Percentiles rank a stretch among this genome's conserved stretches.
phyloP scores from a whole-genome alignment of 257 asterid species.

The Catharanthus roseus region DNA sequence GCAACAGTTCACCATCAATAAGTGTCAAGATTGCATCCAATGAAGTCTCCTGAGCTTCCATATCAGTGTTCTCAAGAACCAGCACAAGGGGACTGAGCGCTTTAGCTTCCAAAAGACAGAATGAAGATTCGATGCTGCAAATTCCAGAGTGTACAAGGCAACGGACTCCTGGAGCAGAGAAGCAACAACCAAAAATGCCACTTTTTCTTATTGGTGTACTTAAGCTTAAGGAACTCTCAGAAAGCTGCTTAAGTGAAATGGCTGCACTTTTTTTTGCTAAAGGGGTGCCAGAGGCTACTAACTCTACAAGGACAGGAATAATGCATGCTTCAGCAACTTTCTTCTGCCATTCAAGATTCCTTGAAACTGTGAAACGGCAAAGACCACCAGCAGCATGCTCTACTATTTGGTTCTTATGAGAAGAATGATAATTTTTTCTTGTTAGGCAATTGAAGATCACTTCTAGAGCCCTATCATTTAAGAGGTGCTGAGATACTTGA shows the following conservation, averaged over 20 bases:
- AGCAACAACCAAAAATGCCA: background rate
- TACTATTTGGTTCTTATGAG: background rate
- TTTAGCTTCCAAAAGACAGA: constrained; percentile 1
- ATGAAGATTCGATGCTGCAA: background rate
- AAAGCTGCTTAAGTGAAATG: constrained; percentile 6
- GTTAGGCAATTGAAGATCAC: background rate
- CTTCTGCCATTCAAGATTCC: background rate
- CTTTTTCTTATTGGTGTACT: constrained; percentile 1
- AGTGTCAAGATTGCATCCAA: constrained; percentile 4
- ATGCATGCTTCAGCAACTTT: background rate
- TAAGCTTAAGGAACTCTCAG: constrained; percentile 3
- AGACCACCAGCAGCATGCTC: constrained; percentile 6
- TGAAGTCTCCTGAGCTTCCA: background rate
- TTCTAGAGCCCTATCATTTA: background rate
- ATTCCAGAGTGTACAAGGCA: constrained; percentile 3
- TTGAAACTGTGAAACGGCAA: background rate
- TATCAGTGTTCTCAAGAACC: background rate
- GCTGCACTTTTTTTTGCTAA: constrained; percentile 5
- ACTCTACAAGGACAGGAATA: background rate
- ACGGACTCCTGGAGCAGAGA: background rate
- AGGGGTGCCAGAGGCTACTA: constrained; percentile 4
- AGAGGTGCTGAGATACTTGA: background rate
- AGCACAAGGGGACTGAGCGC: background rate
- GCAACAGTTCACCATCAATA: background rate
- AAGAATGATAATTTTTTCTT: background rate